These are phyloP conservation scores for Rhododendron kiyosumense DNA, from an alignment of 148 eudicot species.

Conservation along the genomic window DNA sequence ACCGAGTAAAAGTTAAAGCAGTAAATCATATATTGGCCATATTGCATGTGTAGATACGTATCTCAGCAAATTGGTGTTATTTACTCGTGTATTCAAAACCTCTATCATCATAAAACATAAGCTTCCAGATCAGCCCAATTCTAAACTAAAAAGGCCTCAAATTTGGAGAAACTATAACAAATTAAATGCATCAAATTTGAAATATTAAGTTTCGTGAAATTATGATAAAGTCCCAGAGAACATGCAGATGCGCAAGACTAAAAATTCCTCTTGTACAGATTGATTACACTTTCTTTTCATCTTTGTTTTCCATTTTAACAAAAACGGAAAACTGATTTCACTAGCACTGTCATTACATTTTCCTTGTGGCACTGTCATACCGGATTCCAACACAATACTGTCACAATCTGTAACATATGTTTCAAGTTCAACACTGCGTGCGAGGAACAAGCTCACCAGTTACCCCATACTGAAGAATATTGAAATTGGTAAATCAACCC, in stretches of 20 bases:
- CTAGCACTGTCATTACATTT: neutral
- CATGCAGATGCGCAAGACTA: neutral
- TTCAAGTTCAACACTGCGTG: neutral
- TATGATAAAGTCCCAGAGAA: neutral
- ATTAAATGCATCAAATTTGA: neutral
- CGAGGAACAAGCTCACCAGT: neutral
- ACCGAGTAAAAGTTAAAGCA: neutral
- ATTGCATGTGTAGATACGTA: neutral
- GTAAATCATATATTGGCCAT: neutral
- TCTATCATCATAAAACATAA: neutral
- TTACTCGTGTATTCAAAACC: neutral
- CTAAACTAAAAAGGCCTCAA: neutral
- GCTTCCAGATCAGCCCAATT: neutral
- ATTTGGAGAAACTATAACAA: neutral
- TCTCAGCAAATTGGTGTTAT: neutral
- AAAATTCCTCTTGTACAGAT: neutral
- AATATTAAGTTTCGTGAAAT: neutral
- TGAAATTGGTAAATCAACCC: neutral
- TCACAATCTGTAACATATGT: neutral
- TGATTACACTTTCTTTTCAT: neutral
- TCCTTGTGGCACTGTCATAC: neutral
- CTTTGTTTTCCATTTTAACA: neutral
- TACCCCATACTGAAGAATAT: neutral
- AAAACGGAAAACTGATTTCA: neutral
- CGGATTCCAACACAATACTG: neutral